A percentile compares a stretch with the other conserved stretches of the same genome.
phyloP scores from a whole-genome alignment of 345 rosid species.

The Gossypium rotundifolium region DNA sequence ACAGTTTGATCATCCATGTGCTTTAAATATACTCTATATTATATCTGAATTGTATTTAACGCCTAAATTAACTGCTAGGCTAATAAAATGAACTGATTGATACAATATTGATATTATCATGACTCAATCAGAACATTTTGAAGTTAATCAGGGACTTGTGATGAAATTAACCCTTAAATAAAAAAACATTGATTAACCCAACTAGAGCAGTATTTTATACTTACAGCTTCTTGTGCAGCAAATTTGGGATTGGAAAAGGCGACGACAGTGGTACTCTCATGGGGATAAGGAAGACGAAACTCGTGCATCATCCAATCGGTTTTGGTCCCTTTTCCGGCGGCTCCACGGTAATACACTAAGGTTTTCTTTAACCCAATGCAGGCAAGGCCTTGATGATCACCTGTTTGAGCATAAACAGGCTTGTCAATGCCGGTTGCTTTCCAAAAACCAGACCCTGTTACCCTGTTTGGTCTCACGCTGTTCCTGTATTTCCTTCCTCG shows the following conservation, averaged over 20 bases:
- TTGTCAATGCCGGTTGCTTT: slow-evolving; percentile 97
- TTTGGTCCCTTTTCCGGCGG: slow-evolving; percentile 91
- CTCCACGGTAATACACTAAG: slow-evolving; percentile 79
- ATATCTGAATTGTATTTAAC: no score
- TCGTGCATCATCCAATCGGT: slow-evolving; percentile 99
- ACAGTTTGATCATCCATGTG: no score
- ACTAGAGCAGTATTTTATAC: slow-evolving; percentile 5
- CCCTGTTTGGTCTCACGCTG: slow-evolving; percentile 90
- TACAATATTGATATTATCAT: no score
- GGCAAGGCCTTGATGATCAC: slow-evolving; percentile 26
- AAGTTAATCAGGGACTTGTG: no score
- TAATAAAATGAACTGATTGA: no score
- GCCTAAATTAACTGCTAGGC: no score
- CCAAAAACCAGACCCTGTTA: slow-evolving; percentile 94
- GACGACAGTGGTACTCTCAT: slow-evolving; percentile 16
- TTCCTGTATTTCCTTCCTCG: slow-evolving; percentile 91
- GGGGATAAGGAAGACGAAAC: slow-evolving; percentile 65
- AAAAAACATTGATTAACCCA: not conserved
- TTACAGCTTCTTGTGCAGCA: slow-evolving; percentile 57
- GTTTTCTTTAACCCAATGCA: slow-evolving; percentile 86
- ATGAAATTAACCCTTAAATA: no score
- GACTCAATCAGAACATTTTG: no score
- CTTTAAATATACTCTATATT: no score
- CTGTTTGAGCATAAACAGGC: slow-evolving; percentile 40
- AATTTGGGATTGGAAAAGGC: slow-evolving; percentile 16